Base-by-base conservation (phyloP, 116 monocot species). In the Zostera marina region DNA sequence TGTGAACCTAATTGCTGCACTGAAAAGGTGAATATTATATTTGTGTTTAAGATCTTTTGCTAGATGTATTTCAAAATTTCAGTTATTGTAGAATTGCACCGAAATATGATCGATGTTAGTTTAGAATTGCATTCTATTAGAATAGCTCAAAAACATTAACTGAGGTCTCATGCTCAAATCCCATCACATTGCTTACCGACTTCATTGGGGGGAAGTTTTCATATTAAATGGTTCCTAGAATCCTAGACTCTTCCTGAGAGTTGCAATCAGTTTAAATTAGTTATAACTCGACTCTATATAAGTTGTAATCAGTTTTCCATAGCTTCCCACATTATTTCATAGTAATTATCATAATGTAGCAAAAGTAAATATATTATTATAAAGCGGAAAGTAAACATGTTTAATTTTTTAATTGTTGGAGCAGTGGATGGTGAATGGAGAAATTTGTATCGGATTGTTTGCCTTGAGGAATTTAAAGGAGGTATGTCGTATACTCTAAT, bases 371-470 rank as follows among this genome's bases (percentile, higher is more conserved):
- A n/a, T n/a, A n/a, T 15, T 24, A 39, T 9, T 19, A 56, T 3
- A 11, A 47, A 59, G 11, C 38, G 58, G 32, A 60, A 52, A 43
- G 68, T 63, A 8, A 13, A 25, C 13, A 23, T 10, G 54, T 55
- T 25, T 55, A 13, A 7, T 39, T 26, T 38, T 56, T 55, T n/a
- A 38, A 38, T 16, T 56, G 39, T 75, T 54, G 48, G 61, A 66
- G 42, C 81, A 98, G 98, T 98, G 98, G 98, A 98, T 90, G 80
- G 82, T 98, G 22, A 90, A 98, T 77, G 98, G 98, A 65, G 98
- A 98, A 80, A 85, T 98, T 63, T 98, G 98, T 67, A 78, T 98
- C 68, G 98, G 98, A 44, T 64, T 98, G 32, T 98, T 98, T 79
- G 86, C 98, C 0, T 54, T 86, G 47, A 74, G 86, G 54, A 81